A percentile compares a stretch with the other conserved stretches of the same genome.
phyloP scores from a whole-genome alignment of 345 rosid genomes.

The Draba incana region DNA sequence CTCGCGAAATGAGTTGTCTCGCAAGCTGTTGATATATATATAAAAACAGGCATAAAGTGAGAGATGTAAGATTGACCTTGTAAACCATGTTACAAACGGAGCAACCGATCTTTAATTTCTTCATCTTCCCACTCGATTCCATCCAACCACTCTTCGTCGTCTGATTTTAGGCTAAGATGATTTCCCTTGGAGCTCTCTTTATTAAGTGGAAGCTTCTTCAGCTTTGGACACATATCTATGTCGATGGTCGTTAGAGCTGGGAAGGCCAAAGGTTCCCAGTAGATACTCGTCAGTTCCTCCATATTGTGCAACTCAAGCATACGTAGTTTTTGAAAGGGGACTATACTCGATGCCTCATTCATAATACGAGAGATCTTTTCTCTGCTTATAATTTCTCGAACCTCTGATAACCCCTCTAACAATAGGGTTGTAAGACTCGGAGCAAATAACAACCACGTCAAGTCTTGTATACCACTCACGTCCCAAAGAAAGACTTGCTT shows the following conservation, averaged over 20 bases:
- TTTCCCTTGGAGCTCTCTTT: neutral
- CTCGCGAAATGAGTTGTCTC: too few species aligned
- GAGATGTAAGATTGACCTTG: too few species aligned
- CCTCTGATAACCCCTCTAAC: neutral
- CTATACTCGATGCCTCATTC: neutral
- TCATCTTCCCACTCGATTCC: too few species aligned
- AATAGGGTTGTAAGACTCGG: neutral
- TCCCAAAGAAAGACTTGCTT: too few species aligned
- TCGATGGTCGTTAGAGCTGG: fast-evolving
- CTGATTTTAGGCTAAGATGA: neutral
- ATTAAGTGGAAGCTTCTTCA: neutral
- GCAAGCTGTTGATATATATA: too few species aligned
- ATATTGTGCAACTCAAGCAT: neutral
- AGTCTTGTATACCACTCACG: too few species aligned
- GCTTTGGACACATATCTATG: neutral
- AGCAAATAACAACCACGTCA: too few species aligned
- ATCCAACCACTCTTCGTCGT: too few species aligned
- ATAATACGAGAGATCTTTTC: neutral
- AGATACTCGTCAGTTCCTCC: neutral
- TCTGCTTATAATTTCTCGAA: neutral
- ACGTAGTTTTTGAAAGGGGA: neutral
- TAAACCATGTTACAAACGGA: too few species aligned
- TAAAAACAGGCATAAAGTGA: too few species aligned
- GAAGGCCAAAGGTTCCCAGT: neutral
- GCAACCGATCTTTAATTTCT: too few species aligned